phyloP scores from a whole-genome alignment of 1,284 basidiomycete genomes.

The Leccinum insolens region DNA sequence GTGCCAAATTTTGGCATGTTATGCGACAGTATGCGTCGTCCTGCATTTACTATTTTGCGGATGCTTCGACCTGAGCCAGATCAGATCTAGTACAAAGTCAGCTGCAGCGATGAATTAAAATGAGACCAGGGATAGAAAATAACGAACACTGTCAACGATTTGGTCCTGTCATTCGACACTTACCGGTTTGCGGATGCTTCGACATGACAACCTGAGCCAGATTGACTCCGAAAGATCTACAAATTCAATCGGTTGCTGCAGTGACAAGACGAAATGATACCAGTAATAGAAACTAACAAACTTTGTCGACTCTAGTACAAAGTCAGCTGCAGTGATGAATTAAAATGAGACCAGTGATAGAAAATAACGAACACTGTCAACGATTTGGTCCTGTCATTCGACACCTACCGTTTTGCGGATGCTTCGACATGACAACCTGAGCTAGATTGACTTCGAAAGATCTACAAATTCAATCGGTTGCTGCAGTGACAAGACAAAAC shows the following conservation, averaged over 20 bases:
- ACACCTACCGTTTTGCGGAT: background rate
- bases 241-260: background rate
- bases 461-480: background rate
- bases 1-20: background rate
- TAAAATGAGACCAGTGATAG: too few species aligned
- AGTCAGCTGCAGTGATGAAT: too few species aligned
- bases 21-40: background rate
- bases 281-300: background rate
- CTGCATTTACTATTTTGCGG: background rate
- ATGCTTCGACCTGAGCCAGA: background rate
- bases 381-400: too few species aligned
- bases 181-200: background rate
- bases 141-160: too few species aligned
- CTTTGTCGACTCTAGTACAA: background rate
- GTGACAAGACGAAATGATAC: background rate
- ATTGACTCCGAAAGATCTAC: background rate
- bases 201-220: background rate
- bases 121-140: too few species aligned
- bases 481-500: background rate
- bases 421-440: background rate
- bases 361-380: too few species aligned
- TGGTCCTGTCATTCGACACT: too few species aligned
- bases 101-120: too few species aligned
- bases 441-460: background rate
- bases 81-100: too few species aligned